Evolutionary conservation across 2,329 filamentous ascomycete genomes (phyloP), one percentile per base, ranked within the genome.

Genomic region (Fusarium ramigenum): DNA sequence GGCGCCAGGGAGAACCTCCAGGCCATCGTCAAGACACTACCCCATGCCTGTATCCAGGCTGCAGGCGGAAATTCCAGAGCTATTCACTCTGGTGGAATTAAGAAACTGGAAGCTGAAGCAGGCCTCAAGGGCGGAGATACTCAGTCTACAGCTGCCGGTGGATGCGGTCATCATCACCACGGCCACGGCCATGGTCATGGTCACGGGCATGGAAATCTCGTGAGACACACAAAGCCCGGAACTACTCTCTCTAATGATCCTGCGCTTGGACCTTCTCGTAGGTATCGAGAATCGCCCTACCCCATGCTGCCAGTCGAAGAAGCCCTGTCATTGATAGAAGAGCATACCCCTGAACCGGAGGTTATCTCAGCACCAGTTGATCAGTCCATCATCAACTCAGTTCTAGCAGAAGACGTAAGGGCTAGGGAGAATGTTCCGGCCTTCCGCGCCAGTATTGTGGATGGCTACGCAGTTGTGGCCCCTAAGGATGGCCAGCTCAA

Each of bases 391-490:
- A 89, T 96, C 2, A 94, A 94, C 12, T 90, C 88, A 14, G 92
- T 98, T 2, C 85, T 99, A 4, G 95, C 96, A 0, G 91, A 95
- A 79, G 93, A 97, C 74, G 92, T 99, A 30, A 89, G 86, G 43
- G 94, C 96, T 0, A 84, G 84, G 8, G 96, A 98, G 80, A 90
- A 92, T 12, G 96, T 99, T 0, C 96, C 96, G 1, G 96, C 96
- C 0, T 99, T 97, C 83, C 88, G 95, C 66, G 96, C 96, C 23
- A 98, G 96, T 79, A 98, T 98, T 44, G 96, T 99, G 2, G 96
- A 99, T 81, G 96, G 96, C 2, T 99, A 99, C 79, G 96, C 96
- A 5, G 89, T 97, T 1, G 90, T 95, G 42, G 92, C 90, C 10
- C 87, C 88, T 60, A 83, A 84, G 36, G 85, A 90, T 44, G 90